Base-by-base conservation (phyloP, 2,329 filamentous ascomycete genomes). In the Geosmithia putterillii region DNA sequence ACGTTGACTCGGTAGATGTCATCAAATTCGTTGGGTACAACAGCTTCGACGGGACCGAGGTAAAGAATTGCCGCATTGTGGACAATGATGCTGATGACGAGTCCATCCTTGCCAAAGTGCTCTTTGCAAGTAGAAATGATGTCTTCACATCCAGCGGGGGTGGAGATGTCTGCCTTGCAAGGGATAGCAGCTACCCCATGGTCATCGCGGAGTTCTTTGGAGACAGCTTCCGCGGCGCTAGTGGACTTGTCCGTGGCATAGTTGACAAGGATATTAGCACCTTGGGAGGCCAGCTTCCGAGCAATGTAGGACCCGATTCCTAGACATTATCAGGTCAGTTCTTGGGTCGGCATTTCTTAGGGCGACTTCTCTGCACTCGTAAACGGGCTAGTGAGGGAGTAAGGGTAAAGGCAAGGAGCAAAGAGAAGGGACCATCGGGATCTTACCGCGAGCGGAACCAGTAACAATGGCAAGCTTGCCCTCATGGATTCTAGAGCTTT, bases 1-100 rank as follows among this genome's bases (percentile, higher is more conserved):
- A 92, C 86, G 55, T 94, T 94, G 62, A 89, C 73, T 42, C 75
- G 74, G 66, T 83, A 90, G 46, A 81, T 77, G 51, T 68, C 63
- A 40, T 79, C 70, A 62, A 88, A 92, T 53, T 86, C 73, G 6
- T 73, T 71, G 7, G 68, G 52, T 10, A 72, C 76, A 49, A 85
- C 71, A 9, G 81, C 72, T 38, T 73, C 67, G 18, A 83, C 63
- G 18, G 65, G 60, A 48, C 78, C 73, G 62, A 89, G 88, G 45
- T 73, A 58, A 41, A 74, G 68, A 5, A 78, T 64, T 43, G 84
- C 86, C 37, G 86, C 86, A 60, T 92, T 92, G 71, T 92, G 90
- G 66, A 94, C 67, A 42, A 92, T 66, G 52, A 92, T 86, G 62
- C 90, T 37, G 23, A 42, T 42, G n/a, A 19, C 20, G 6, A 40